phyloP scores from a whole-genome alignment of 1,284 basidiomycete genomes.

The Hypsizygus ulmarius region DNA sequence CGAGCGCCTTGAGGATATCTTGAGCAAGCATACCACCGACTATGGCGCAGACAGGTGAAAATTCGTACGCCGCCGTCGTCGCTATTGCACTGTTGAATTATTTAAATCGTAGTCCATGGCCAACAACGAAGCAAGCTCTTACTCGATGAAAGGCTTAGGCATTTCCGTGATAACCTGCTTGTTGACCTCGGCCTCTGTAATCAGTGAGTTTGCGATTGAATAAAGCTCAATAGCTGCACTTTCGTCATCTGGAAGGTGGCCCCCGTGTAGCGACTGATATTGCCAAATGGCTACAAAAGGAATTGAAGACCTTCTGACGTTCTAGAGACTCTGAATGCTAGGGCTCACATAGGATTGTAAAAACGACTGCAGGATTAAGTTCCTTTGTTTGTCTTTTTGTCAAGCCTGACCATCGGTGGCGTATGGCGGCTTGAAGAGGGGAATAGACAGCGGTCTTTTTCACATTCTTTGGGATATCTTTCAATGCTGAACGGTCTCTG shows the following conservation, averaged over 20 bases:
- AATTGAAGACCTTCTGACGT: constrained; percentile 9
- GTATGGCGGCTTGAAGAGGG: constrained; percentile 64
- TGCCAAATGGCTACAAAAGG: constrained; percentile 73
- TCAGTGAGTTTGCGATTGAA: constrained; percentile 56
- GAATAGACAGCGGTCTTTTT: constrained; percentile 67
- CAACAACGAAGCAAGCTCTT: constrained; percentile 24
- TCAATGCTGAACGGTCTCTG: constrained; percentile 62
- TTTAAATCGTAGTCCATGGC: constrained; percentile 12
- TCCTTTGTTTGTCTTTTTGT: constrained; percentile 77
- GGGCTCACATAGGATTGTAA: constrained; percentile 68
- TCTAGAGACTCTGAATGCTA: not conserved
- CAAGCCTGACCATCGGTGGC: constrained; percentile 66
- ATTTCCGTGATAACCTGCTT: constrained; percentile 57
- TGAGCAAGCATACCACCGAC: constrained; percentile 93
- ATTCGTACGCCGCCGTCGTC: constrained; percentile 76
- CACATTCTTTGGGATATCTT: constrained; percentile 60
- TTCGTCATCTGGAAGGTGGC: constrained; percentile 52
- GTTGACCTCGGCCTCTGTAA: constrained; percentile 66
- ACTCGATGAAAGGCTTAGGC: constrained; percentile 61
- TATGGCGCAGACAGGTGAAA: constrained; percentile 88
- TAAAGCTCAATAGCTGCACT: constrained; percentile 57
- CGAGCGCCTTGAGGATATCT: constrained; percentile 90
- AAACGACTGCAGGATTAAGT: constrained; percentile 68
- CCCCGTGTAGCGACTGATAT: constrained; percentile 62
- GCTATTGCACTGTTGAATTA: constrained; percentile 49